Conservation (phyloP, 805 yeast species). For the Kodamaea nitidulidarum region DNA sequence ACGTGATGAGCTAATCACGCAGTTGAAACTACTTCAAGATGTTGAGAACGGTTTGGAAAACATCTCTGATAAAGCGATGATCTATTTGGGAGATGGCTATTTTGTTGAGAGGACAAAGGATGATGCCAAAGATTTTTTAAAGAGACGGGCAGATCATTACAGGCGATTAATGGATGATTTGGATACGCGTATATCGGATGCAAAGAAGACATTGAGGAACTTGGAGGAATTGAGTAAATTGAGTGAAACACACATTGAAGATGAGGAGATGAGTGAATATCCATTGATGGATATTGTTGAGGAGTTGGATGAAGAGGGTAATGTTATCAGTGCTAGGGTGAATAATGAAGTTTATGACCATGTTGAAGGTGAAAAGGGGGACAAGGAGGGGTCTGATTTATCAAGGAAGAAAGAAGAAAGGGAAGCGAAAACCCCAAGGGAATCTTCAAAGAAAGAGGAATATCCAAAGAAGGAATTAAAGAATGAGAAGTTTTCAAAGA, state of each 20-base stretch:
- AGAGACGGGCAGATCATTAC: slow-evolving; percentile 24
- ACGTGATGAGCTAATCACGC: neutral
- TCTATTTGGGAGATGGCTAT: slow-evolving; percentile 39
- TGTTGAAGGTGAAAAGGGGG: no score
- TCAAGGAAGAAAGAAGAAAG: no score
- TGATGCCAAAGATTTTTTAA: slow-evolving; percentile 27
- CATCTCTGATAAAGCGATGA: slow-evolving; percentile 16
- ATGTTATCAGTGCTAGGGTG: slow-evolving; percentile 42
- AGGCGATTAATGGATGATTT: slow-evolving; percentile 40
- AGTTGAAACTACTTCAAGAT: neutral
- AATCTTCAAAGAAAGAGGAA: no score
- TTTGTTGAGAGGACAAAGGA: slow-evolving; percentile 29
- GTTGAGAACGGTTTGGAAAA: neutral
- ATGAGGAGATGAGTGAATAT: slow-evolving; percentile 35
- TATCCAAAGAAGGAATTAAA: no score
- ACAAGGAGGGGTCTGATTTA: no score
- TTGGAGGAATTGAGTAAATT: slow-evolving; percentile 11
- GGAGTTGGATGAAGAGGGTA: slow-evolving; percentile 74
- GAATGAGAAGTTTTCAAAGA: no score
- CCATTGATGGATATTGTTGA: slow-evolving; percentile 83
- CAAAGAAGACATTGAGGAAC: slow-evolving; percentile 22
- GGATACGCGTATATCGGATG: slow-evolving; percentile 35
- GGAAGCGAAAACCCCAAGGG: no score
- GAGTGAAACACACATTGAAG: slow-evolving; percentile 10
- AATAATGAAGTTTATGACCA: slow-evolving; percentile 21